A percentile compares a stretch with the other conserved stretches of the same genome.
Evolutionary conservation across 2,329 filamentous ascomycete genomes (phyloP).

Genomic region (Thelonectria discophora): DNA sequence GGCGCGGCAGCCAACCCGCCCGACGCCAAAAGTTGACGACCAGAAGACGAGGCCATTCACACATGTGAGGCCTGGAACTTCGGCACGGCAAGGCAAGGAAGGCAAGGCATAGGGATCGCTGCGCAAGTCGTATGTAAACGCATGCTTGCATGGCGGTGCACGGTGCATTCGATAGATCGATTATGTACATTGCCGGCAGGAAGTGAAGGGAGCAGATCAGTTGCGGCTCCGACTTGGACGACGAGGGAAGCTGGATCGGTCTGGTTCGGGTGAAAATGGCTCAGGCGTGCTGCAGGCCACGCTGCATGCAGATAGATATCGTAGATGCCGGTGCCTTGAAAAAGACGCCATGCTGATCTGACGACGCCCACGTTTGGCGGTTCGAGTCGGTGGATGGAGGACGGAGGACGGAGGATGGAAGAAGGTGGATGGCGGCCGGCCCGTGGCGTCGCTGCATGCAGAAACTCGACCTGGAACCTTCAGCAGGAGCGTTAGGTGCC

Average conservation of each 20-base stretch:
- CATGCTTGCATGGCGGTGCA: slow-evolving; percentile 10
- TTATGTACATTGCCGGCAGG: slow-evolving; percentile 13
- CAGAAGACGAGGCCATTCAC: background rate
- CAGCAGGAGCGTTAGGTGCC: slow-evolving; percentile 2
- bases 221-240: slow-evolving; percentile 19
- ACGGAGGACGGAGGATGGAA: background rate
- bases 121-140: background rate
- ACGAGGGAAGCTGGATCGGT: background rate
- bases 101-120: slow-evolving; percentile 30
- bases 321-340: slow-evolving; percentile 4
- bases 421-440: slow-evolving; percentile 8
- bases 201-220: background rate
- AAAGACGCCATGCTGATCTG: slow-evolving; percentile 19
- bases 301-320: slow-evolving; percentile 24
- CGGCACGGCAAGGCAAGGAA: slow-evolving; percentile 20
- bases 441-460: slow-evolving; percentile 20
- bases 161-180: slow-evolving; percentile 18
- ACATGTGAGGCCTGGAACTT: background rate
- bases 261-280: slow-evolving; percentile 33
- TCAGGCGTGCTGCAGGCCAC: slow-evolving; percentile 37
- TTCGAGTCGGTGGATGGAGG: slow-evolving; percentile 36
- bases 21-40: background rate
- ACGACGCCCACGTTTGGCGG: slow-evolving; percentile 36
- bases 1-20: background rate
- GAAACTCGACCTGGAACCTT: background rate